phyloP scores from a whole-genome alignment of 805 yeast genomes.

The Starmerella cellae region DNA sequence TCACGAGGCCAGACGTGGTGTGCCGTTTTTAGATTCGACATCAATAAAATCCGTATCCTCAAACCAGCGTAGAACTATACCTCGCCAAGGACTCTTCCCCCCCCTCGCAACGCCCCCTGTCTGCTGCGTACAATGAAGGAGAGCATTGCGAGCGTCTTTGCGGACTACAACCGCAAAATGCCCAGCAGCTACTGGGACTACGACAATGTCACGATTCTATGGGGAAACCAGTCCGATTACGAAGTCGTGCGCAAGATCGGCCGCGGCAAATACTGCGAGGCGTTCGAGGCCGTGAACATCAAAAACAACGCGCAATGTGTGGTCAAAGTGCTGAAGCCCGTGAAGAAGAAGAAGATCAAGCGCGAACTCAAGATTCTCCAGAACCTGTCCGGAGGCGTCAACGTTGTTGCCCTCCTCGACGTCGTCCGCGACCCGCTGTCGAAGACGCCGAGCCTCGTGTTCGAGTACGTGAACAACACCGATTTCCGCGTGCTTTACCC shows the following conservation, averaged over 20 bases:
- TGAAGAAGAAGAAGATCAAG: slow-evolving; percentile 81
- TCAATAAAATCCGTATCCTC: too few relatives aligned
- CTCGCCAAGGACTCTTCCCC: too few relatives aligned
- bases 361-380: slow-evolving; percentile 80
- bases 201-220: slow-evolving; percentile 53
- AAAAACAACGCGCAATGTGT: slow-evolving; percentile 54
- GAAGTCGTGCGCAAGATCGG: slow-evolving; percentile 78
- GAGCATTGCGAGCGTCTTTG: slow-evolving; percentile 64
- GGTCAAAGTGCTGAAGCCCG: slow-evolving; percentile 85
- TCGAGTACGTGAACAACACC: slow-evolving; percentile 70
- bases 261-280: slow-evolving; percentile 88
- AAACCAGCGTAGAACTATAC: too few relatives aligned
- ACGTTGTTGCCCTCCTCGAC: slow-evolving; percentile 60
- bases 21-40: too few relatives aligned
- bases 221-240: slow-evolving; percentile 78
- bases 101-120: too few relatives aligned
- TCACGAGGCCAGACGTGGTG: too few relatives aligned
- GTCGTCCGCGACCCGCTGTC: slow-evolving; percentile 72
- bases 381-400: slow-evolving; percentile 73
- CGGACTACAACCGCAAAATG: slow-evolving; percentile 62
- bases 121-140: slow-evolving; percentile 15
- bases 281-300: slow-evolving; percentile 64
- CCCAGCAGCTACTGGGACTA: slow-evolving; percentile 82
- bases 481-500: slow-evolving; percentile 84
- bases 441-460: slow-evolving; percentile 75